Conservation (phyloP, 176 grass and related monocot species). For the Carex littledalei region DNA sequence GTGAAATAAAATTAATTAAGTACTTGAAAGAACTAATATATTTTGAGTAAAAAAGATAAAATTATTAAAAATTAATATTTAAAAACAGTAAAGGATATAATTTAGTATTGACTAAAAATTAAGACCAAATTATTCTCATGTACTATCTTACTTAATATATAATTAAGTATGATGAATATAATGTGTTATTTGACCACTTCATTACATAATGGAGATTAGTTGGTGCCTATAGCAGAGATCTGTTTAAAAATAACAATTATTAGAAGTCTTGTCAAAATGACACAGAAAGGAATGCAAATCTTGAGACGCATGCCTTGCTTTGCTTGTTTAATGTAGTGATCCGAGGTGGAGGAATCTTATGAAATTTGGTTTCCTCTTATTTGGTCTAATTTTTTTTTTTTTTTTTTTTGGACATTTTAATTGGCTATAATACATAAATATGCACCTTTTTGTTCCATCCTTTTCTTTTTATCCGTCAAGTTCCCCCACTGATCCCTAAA, state of each 20-base stretch:
- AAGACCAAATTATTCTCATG: too few species aligned
- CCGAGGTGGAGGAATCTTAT: conserved; percentile 16
- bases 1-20: too few species aligned
- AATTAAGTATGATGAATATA: too few species aligned
- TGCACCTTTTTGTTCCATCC: conserved; percentile 18
- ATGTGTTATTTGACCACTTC: too few species aligned
- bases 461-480: conserved; percentile 29
- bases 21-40: too few species aligned
- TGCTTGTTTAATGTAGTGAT: conserved; percentile 1
- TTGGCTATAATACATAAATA: neutral
- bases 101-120: too few species aligned
- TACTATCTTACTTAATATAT: too few species aligned
- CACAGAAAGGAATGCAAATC: neutral
- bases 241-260: neutral
- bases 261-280: conserved; percentile 8
- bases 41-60: too few species aligned
- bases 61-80: too few species aligned
- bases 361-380: conserved; percentile 19
- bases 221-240: neutral
- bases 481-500: conserved; percentile 41
- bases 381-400: neutral
- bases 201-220: neutral
- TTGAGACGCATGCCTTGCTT: conserved; percentile 1
- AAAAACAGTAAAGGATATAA: too few species aligned
- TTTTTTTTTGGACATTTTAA: neutral